Evolutionary conservation across 2,329 filamentous ascomycete species (phyloP).

Genomic region (Colletotrichum somersetense): DNA sequence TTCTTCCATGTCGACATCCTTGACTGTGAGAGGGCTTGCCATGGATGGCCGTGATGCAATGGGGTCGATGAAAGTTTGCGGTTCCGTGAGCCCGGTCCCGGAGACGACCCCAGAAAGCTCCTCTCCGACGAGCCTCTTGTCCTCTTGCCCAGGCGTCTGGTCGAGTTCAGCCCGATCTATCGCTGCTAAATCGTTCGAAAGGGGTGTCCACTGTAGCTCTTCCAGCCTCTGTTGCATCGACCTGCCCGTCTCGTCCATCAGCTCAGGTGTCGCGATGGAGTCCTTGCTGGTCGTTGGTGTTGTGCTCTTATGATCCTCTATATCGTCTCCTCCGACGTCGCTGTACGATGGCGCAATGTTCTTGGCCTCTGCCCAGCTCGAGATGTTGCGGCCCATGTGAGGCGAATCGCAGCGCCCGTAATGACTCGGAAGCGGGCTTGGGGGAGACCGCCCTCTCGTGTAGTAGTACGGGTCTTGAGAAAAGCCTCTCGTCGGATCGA

Average conservation of each 20-base stretch:
- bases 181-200: conserved; percentile 14
- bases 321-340: conserved; percentile 48
- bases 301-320: conserved; percentile 30
- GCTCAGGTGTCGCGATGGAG: conserved; percentile 28
- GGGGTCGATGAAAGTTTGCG: background rate
- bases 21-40: conserved; percentile 25
- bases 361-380: conserved; percentile 55
- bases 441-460: conserved; percentile 65
- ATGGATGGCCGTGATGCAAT: conserved; percentile 15
- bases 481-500: conserved; percentile 51
- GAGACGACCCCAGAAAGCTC: conserved; percentile 17
- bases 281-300: conserved; percentile 41
- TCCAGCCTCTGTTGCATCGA: conserved; percentile 29
- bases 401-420: conserved; percentile 53
- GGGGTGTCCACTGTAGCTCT: conserved; percentile 41
- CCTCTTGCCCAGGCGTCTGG: conserved; percentile 20
- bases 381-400: conserved; percentile 46
- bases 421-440: conserved; percentile 63
- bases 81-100: background rate
- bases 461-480: conserved; percentile 61
- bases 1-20: background rate
- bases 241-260: conserved; percentile 26
- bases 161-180: conserved; percentile 22
- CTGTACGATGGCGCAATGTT: conserved; percentile 57
- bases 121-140: conserved; percentile 13